A percentile compares a stretch with the other conserved stretches of the same genome.
Conservation (phyloP, 140 eudicot genomes). For the Anethum foeniculum region DNA sequence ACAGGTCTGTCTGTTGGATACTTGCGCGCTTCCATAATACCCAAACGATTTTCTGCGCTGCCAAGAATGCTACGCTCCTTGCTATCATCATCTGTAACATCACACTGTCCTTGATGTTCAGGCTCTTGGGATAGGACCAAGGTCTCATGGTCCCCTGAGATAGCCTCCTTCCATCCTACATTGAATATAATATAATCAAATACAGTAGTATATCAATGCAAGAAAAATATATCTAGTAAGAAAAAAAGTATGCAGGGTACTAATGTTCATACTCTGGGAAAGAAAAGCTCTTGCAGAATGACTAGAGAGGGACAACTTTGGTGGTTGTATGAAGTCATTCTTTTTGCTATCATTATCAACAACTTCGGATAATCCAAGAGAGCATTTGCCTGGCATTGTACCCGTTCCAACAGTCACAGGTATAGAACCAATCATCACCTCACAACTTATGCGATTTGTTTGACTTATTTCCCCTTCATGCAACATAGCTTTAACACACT, state of each 20-base stretch:
- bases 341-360: slow-evolving; percentile 17
- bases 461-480: slow-evolving; percentile 28
- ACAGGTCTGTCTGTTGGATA: slow-evolving; percentile 15
- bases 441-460: slow-evolving; percentile 30
- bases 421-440: slow-evolving; percentile 85
- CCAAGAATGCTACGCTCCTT: slow-evolving; percentile 13
- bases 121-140: slow-evolving; percentile 36
- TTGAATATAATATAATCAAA: neutral
- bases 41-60: slow-evolving; percentile 23
- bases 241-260: neutral
- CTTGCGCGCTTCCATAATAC: slow-evolving; percentile 11
- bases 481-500: slow-evolving; percentile 17
- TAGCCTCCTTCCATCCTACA: slow-evolving; percentile 88
- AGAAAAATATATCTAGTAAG: neutral
- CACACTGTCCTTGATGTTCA: slow-evolving; percentile 21
- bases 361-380: too few relatives aligned
- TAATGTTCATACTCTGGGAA: slow-evolving; percentile 49
- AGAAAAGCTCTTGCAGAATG: slow-evolving; percentile 65
- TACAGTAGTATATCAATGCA: neutral
- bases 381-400: too few relatives aligned
- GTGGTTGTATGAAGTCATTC: slow-evolving; percentile 14
- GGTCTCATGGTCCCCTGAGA: slow-evolving; percentile 62
- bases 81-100: slow-evolving; percentile 12
- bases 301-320: slow-evolving; percentile 23
- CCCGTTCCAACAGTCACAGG: slow-evolving; percentile 38